These are phyloP conservation scores for Scheffersomyces stambukii DNA, from an alignment of 1,139 yeast genomes.

Conservation along the genomic window DNA sequence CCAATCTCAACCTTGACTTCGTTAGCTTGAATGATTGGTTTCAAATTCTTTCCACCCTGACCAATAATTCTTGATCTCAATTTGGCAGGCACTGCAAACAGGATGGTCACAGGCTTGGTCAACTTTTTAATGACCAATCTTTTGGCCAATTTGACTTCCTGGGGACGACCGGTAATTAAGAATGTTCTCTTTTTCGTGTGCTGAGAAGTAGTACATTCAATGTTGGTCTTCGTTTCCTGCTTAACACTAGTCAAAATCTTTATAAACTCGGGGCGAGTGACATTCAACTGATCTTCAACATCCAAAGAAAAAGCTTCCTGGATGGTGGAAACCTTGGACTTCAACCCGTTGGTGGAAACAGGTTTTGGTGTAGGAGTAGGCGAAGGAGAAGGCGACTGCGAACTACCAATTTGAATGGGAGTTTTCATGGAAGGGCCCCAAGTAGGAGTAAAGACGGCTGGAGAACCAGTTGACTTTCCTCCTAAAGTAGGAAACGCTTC, in stretches of 20 bases:
- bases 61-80: constrained; percentile 85
- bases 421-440: constrained; percentile 36
- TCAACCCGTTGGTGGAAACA: constrained; percentile 9
- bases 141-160: constrained; percentile 67
- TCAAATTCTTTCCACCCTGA: constrained; percentile 77
- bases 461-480: constrained; percentile 17
- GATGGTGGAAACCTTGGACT: constrained; percentile 37
- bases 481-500: constrained; percentile 75
- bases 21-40: constrained; percentile 69
- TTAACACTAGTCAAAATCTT: constrained; percentile 62
- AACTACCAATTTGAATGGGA: constrained; percentile 15
- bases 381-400: constrained; percentile 23
- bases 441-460: constrained; percentile 14
- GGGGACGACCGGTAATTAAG: constrained; percentile 73
- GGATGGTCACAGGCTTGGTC: constrained; percentile 65
- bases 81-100: constrained; percentile 70
- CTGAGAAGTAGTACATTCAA: constrained; percentile 81
- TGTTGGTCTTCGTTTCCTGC: constrained; percentile 57
- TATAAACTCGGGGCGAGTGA: constrained; percentile 60
- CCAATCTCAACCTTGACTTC: constrained; percentile 77
- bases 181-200: constrained; percentile 80
- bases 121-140: constrained; percentile 73
- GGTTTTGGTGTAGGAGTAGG: constrained; percentile 22
- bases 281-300: constrained; percentile 60
- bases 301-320: constrained; percentile 75